These are phyloP conservation scores for Peniophora sp. DNA, from an alignment of 1,284 basidiomycete genomes.

Conservation along the genomic window DNA sequence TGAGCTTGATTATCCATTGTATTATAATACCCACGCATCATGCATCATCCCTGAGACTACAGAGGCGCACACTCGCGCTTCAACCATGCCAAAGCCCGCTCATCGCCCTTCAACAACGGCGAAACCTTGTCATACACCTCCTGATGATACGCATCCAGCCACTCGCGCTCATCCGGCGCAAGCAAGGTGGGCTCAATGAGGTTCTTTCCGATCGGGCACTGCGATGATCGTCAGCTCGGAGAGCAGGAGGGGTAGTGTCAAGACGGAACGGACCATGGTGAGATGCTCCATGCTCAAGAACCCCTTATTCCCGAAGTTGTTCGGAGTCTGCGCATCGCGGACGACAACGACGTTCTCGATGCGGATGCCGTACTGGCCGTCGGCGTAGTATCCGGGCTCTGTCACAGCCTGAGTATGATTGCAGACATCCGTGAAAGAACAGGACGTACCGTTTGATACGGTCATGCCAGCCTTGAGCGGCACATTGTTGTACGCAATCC, in stretches of 20 bases:
- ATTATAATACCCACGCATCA: too few species aligned
- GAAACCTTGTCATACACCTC: constrained; percentile 73
- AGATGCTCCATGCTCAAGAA: constrained; percentile 81
- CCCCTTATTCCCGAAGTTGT: constrained; percentile 82
- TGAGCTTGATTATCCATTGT: too few species aligned
- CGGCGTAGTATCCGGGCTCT: constrained; percentile 93
- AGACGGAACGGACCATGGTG: constrained; percentile 52
- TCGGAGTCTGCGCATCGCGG: constrained; percentile 59
- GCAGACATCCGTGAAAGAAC: too few species aligned
- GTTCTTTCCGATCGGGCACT: constrained; percentile 86
- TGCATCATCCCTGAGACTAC: constrained; percentile 13
- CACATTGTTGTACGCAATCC: constrained; percentile 65
- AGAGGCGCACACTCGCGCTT: constrained; percentile 57
- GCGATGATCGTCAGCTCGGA: background rate
- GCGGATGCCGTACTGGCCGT: constrained; percentile 88
- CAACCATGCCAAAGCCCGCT: constrained; percentile 73
- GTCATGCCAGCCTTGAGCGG: constrained; percentile 81
- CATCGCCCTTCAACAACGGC: constrained; percentile 67
- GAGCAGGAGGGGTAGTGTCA: background rate
- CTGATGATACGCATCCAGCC: constrained; percentile 84
- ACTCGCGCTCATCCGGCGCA: constrained; percentile 58
- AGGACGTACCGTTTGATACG: constrained; percentile 67
- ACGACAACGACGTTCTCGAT: constrained; percentile 88
- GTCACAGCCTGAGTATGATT: too few species aligned
- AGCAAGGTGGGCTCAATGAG: constrained; percentile 69